Evolutionary conservation across 2,329 filamentous ascomycete genomes (phyloP).

Genomic region (Aureobasidium sp.): DNA sequence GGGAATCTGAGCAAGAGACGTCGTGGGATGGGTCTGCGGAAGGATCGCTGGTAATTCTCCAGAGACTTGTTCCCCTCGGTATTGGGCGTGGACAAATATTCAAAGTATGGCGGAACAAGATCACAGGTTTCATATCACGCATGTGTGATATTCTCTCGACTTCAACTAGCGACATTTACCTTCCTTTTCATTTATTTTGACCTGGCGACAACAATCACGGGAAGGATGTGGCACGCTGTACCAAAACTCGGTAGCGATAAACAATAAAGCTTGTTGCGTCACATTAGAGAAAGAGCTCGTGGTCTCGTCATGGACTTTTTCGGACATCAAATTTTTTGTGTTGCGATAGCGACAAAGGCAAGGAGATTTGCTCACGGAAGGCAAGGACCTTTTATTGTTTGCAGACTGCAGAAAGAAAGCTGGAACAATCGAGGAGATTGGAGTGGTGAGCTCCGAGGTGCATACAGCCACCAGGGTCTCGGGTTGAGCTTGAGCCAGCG

Average conservation of each 20-base stretch:
- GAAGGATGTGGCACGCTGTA: not conserved
- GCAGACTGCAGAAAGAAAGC: not conserved
- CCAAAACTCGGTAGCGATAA: not conserved
- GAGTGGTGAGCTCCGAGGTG: not conserved
- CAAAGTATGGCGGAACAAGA: not conserved
- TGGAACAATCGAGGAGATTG: slow-evolving; percentile 11
- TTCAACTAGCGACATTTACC: not conserved
- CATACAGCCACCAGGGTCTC: slow-evolving; percentile 2
- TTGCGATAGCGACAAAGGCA: slow-evolving; percentile 1
- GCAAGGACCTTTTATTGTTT: not conserved
- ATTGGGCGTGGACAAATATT: not conserved
- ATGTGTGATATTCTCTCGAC: not conserved
- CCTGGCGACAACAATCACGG: not conserved
- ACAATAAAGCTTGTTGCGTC: not conserved
- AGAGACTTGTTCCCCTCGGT: no score
- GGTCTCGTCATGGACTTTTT: not conserved
- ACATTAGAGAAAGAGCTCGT: not conserved
- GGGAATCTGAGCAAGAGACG: not conserved
- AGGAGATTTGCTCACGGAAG: not conserved
- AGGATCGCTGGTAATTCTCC: not conserved
- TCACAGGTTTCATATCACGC: slow-evolving; percentile 1
- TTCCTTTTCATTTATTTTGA: not conserved
- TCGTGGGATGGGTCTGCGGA: no score
- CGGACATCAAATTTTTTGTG: not conserved
- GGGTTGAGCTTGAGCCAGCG: slow-evolving; percentile 10